Evolutionary conservation across 2,329 filamentous ascomycete genomes (phyloP).

Genomic region (Aurifilum marmelostoma): DNA sequence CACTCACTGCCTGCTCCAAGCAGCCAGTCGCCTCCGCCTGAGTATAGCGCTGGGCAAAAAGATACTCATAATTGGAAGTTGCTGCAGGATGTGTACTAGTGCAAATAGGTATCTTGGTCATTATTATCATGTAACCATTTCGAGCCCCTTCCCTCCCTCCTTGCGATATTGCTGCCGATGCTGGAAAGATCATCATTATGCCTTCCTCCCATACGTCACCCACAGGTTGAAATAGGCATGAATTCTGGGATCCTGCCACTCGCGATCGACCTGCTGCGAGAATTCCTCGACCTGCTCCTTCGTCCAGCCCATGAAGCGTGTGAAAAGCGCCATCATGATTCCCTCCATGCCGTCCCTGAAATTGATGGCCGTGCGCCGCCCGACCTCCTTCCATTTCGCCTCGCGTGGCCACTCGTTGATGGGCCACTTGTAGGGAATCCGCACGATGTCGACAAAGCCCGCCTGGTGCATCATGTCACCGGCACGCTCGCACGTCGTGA

Average conservation of each 20-base stretch:
- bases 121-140: background rate
- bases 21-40: background rate
- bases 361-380: conserved; percentile 25
- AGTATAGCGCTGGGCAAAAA: background rate
- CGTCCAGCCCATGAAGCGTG: conserved; percentile 32
- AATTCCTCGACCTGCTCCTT: conserved; percentile 33
- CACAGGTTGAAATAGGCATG: conserved; percentile 38
- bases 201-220: conserved; percentile 36
- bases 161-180: background rate
- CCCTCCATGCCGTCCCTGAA: conserved; percentile 30
- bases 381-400: conserved; percentile 31
- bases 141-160: background rate
- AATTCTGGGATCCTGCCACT: conserved; percentile 35
- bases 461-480: conserved; percentile 34
- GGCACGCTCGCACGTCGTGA: conserved; percentile 36
- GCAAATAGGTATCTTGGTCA: conserved; percentile 13
- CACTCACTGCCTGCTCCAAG: background rate
- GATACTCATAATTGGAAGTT: background rate
- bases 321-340: conserved; percentile 33
- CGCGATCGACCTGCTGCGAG: conserved; percentile 32
- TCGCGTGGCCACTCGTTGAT: conserved; percentile 34
- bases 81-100: background rate
- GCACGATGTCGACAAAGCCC: conserved; percentile 28
- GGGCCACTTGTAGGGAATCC: conserved; percentile 31
- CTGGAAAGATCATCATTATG: conserved; percentile 21